Base-by-base conservation (phyloP, 345 rosid genomes). In the Heritiera littoralis region DNA sequence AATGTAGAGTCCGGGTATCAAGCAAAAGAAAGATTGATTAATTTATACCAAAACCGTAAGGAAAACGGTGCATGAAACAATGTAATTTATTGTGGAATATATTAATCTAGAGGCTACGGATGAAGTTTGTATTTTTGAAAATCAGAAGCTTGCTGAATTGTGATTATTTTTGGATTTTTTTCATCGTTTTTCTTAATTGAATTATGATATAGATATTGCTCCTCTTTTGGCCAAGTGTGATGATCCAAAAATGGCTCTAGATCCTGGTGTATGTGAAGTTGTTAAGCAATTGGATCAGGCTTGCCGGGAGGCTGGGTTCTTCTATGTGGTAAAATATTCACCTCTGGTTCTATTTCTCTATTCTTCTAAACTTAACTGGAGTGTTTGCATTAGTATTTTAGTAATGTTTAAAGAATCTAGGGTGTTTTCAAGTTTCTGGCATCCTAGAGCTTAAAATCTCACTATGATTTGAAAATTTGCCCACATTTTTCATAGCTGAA, bases 281-380 rank as follows among this genome's bases (percentile, higher is more conserved):
- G 92, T 94, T 69, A 76, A 75, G 61, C 78, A 89, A 81, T 82
- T 94, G 71, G 91, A 91, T 79, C 88, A 64, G 76, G 98, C 95
- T 79, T 94, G 98, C 77, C 81, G 90, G 48, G 93, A 91, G 49
- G 92, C 97, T 30, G 97, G 98, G 7, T 94, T 94, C 85, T 94
- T 94, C 89, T 89, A 94, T 75, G 97, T 91, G 93, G 97, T 94
- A 90, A 10, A 58, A 20, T 58, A 2, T 20, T 20, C 63, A 71
- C 51, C n/a, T 78, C 17, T 69, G 35, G 20, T 7, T 58, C 5
- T 58, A 20, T 58, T 55, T 58, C 63, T 58, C 63, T 20, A 32
- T 58, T 55, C 63, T 58, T 58, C 10, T 8, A 56, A 56, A n/a
- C 61, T n/a, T 28, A 56, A 56, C n/a, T 56, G 3, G 28, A 56